Conservation (phyloP, 176 grass and related monocot genomes). For the Poa annua region DNA sequence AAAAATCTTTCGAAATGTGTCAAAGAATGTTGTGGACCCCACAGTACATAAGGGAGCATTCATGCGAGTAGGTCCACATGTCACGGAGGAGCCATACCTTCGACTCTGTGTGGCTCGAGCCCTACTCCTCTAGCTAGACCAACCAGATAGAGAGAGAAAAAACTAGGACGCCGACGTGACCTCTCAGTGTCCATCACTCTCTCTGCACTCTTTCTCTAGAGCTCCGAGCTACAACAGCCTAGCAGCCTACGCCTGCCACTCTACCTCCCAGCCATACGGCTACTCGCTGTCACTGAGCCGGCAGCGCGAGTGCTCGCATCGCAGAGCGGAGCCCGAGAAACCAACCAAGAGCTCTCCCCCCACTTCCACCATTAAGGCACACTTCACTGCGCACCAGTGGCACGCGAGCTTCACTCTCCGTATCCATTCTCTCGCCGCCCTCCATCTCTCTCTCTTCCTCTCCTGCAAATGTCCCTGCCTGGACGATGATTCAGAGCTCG, state of each 20-base stretch:
- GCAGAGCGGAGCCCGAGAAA: constrained; percentile 55
- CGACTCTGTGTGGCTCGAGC: constrained; percentile 20
- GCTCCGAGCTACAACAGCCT: background rate
- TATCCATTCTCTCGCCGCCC: background rate
- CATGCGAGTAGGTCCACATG: background rate
- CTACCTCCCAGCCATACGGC: constrained; percentile 47
- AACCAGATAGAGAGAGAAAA: constrained; percentile 40
- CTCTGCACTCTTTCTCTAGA: constrained; percentile 33
- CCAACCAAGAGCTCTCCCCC: constrained; percentile 41
- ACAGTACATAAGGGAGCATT: background rate
- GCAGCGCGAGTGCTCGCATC: constrained; percentile 41
- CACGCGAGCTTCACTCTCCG: constrained; percentile 25
- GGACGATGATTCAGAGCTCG: background rate
- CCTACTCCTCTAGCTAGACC: constrained; percentile 42
- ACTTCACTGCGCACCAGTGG: constrained; percentile 20
- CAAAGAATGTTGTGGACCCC: too few species aligned
- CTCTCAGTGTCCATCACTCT: constrained; percentile 28
- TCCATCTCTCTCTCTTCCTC: background rate
- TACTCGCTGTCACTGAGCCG: constrained; percentile 53
- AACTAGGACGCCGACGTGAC: constrained; percentile 37
- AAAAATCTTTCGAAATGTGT: too few species aligned
- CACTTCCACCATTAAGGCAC: constrained; percentile 43
- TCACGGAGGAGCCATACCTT: background rate
- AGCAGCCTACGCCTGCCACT: constrained; percentile 40
- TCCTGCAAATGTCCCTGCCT: constrained; percentile 40